phyloP scores from a whole-genome alignment of 176 grass and related monocot genomes.

The barley (Hordeum vulgare) region DNA sequence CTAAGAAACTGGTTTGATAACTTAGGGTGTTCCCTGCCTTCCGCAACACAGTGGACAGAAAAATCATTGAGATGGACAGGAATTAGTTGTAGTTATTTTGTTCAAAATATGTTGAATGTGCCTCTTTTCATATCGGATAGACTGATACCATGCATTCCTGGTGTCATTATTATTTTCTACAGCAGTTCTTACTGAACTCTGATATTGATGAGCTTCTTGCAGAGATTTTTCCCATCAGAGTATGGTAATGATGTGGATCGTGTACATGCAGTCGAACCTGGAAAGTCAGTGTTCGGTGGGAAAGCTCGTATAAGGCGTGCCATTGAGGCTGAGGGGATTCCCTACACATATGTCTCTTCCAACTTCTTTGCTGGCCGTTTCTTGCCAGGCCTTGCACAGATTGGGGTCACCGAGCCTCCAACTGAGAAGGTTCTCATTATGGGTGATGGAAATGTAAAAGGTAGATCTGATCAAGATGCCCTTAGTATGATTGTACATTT shows the following conservation, averaged over 20 bases:
- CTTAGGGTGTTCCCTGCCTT: background rate
- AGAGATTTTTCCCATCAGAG: conserved; percentile 43
- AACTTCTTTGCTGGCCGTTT: conserved; percentile 45
- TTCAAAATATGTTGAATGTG: background rate
- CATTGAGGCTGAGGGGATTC: conserved; percentile 33
- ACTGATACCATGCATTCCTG: background rate
- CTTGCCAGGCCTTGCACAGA: conserved; percentile 20
- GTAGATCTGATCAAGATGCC: conserved; percentile 13
- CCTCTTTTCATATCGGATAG: background rate
- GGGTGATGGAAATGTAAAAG: conserved; percentile 51
- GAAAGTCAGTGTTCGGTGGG: background rate
- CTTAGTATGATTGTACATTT: background rate
- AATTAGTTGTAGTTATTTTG: background rate
- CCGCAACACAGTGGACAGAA: background rate
- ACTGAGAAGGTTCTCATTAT: conserved; percentile 39
- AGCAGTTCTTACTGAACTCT: background rate
- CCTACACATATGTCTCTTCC: conserved; percentile 31
- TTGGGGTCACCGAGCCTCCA: conserved; percentile 5
- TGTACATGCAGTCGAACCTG: conserved; percentile 30
- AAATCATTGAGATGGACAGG: background rate
- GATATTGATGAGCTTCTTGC: background rate
- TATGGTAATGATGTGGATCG: conserved; percentile 41
- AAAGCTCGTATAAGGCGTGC: conserved; percentile 34
- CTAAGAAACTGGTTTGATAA: background rate
- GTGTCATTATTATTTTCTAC: background rate